Base-by-base conservation (phyloP, 2,329 filamentous ascomycete species). In the Colletotrichum sp. region DNA sequence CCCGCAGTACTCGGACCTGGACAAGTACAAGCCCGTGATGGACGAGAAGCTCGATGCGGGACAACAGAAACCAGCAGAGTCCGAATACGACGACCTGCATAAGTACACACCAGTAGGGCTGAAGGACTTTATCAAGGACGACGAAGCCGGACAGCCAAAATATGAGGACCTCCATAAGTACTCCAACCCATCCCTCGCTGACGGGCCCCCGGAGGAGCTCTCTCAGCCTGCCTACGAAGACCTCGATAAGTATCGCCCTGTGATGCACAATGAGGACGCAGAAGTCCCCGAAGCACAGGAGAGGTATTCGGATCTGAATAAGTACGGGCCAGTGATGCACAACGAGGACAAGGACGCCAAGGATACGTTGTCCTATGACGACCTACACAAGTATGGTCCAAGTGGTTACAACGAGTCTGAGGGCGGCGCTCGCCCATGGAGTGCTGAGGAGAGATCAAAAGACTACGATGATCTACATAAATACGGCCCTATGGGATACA, bases 1-100 rank as follows among this genome's bases (percentile, higher is more conserved):
- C 38, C 76, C 75, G 64, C 61, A 66, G 55, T 77, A 73, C 65
- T 67, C 70, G 18, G 83, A 85, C 68, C 78, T 84, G 5, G 78
- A 81, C 75, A 81, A 82, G 69, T 87, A 87, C 78, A 81, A 82
- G 24, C 83, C 85, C 1, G 78, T 82, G 24, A 78, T 80, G 38
- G 80, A 83, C 32, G 79, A 82, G n/a, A 69, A 81, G 2, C 67
- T 76, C 2, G 75, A 80, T 15, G 80, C 81, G 66, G 68, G 75
- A 18, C 77, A 80, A 71, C 32, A 36, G 28, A n/a, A 48, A 28
- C 28, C 66, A 36, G 52, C 61, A 16, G 55, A 79, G 15, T 73
- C 80, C 36, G 76, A 82, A 38, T 86, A 88, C 71, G 81, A 87
- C 4, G 88, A 90, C 64, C 79, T 89, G 61, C 77, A 83, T 71